phyloP scores from a whole-genome alignment of 1,284 basidiomycete genomes.

The Rhodotorula mucilaginosa region DNA sequence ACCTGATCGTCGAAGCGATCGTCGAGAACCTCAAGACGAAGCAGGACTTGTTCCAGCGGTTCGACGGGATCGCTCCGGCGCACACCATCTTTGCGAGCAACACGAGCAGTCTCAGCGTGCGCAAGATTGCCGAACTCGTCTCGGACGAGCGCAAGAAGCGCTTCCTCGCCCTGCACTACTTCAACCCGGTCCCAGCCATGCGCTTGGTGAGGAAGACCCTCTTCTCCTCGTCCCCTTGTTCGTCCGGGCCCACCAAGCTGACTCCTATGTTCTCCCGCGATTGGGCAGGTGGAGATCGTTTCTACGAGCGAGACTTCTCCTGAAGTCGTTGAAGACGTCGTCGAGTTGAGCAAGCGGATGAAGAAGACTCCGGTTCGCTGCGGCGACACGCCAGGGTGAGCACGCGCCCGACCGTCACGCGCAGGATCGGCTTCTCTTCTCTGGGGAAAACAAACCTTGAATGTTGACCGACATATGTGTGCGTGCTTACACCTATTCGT shows the following conservation, averaged over 20 bases:
- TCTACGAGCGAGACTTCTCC: constrained; percentile 54
- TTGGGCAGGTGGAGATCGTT: constrained; percentile 54
- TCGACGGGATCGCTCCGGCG: constrained; percentile 54
- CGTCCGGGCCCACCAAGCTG: not conserved
- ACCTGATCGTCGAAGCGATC: constrained; percentile 61
- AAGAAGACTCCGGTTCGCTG: constrained; percentile 58
- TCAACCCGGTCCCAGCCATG: constrained; percentile 55
- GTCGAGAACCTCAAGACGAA: constrained; percentile 60
- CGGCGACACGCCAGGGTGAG: constrained; percentile 56
- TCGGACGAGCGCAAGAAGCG: constrained; percentile 47
- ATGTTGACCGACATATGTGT: too few species aligned
- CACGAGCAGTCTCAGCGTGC: constrained; percentile 57
- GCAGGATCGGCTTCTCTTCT: not conserved
- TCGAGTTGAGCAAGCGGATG: constrained; percentile 55
- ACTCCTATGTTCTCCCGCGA: not conserved
- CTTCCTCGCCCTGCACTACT: constrained; percentile 57
- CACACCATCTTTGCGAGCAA: constrained; percentile 58
- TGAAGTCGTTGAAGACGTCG: constrained; percentile 53
- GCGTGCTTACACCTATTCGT: too few species aligned
- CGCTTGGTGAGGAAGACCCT: constrained; percentile 50
- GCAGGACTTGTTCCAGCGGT: constrained; percentile 56
- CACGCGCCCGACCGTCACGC: constrained; percentile 1
- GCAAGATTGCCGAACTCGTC: constrained; percentile 53
- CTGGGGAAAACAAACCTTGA: not conserved
- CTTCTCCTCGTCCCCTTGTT: too few species aligned